A percentile compares a stretch with the other conserved stretches of the same genome.
These are phyloP conservation scores for Cruciata laevipes DNA, from an alignment of 257 asterid species.

Conservation along the genomic window DNA sequence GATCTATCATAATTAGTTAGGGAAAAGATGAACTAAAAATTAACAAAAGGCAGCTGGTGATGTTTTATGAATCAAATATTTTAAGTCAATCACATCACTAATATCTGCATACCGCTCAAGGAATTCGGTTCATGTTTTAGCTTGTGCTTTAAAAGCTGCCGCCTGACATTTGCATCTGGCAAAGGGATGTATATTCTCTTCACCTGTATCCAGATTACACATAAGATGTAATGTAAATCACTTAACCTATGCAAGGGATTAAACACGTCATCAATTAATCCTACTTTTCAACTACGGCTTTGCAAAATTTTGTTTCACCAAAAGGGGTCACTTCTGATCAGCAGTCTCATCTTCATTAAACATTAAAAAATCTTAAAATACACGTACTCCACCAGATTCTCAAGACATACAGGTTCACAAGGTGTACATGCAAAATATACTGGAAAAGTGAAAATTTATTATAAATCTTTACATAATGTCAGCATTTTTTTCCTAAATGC, in stretches of 20 bases:
- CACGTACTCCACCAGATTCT: not conserved
- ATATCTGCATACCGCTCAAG: conserved; percentile 63
- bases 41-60: not conserved
- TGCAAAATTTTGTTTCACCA: not conserved
- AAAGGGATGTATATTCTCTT: conserved; percentile 94
- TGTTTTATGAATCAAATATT: not conserved
- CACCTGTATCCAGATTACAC: conserved; percentile 47
- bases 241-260: not conserved
- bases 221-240: not conserved
- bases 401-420: not conserved
- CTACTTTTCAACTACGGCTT: not conserved
- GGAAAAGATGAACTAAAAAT: not conserved
- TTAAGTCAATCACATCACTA: not conserved
- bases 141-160: conserved; percentile 73
- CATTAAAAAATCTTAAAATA: not conserved
- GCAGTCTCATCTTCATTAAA: not conserved
- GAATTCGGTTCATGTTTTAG: conserved; percentile 81
- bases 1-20: not conserved
- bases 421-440: not conserved
- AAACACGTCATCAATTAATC: not conserved
- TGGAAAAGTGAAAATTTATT: no score
- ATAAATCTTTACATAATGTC: not conserved
- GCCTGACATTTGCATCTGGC: conserved; percentile 83
- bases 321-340: not conserved
- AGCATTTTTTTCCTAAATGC: not conserved